Percentiles rank a stretch among this genome's conserved stretches.
Conservation (phyloP, 2,329 filamentous ascomycete genomes). For the Ascochyta pisi region DNA sequence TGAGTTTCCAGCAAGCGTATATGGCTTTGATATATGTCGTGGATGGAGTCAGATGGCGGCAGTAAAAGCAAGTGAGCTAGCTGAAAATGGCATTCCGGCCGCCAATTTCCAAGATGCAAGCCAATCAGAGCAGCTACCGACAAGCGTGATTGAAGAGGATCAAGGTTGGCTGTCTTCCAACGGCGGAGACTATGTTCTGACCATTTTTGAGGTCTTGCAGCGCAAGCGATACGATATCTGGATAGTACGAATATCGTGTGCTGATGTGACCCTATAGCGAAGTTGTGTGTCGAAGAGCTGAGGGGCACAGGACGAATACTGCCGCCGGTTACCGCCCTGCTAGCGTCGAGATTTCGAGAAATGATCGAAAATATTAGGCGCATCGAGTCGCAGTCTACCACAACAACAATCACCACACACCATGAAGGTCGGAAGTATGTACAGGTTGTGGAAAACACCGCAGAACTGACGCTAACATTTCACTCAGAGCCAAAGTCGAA, state of each 20-base stretch:
- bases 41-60: conserved; percentile 5
- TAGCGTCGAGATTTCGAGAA: conserved; percentile 22
- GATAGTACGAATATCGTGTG: neutral
- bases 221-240: neutral
- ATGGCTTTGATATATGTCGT: conserved; percentile 1
- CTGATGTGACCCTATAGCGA: neutral
- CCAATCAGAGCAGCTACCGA: conserved; percentile 13
- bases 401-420: conserved; percentile 22
- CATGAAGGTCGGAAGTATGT: conserved; percentile 55
- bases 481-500: conserved; percentile 88
- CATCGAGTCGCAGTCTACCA: conserved; percentile 20
- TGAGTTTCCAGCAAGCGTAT: neutral
- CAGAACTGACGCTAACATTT: conserved; percentile 10
- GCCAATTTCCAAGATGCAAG: neutral
- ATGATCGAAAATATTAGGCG: conserved; percentile 36
- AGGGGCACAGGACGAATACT: neutral
- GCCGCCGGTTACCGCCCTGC: neutral
- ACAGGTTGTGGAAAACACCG: neutral
- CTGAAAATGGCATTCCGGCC: conserved; percentile 8
- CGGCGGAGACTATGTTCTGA: neutral
- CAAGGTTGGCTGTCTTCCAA: neutral
- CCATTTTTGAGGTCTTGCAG: neutral
- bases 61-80: conserved; percentile 4
- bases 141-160: conserved; percentile 1
- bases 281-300: neutral